Conservation (phyloP, 345 rosid species). For the Heritiera fomes region DNA sequence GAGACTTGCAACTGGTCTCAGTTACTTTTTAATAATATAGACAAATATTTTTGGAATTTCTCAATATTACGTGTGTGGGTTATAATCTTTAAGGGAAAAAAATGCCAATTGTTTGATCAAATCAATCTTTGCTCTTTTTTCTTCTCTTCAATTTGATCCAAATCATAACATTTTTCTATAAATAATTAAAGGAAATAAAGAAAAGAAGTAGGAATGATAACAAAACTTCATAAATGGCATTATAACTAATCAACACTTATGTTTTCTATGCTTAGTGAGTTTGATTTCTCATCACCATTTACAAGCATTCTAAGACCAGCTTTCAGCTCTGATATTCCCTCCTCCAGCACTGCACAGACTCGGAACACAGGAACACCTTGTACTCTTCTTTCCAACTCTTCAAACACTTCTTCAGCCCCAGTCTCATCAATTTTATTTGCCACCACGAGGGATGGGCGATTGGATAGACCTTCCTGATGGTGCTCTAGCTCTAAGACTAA, state of each 20-base stretch:
- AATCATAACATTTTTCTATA: too few relatives aligned
- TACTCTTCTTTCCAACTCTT: constrained; percentile 68
- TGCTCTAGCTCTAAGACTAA: constrained; percentile 75
- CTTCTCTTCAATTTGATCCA: too few relatives aligned
- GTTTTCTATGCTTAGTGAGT: constrained; percentile 48
- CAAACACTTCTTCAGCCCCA: constrained; percentile 59
- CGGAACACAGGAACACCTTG: constrained; percentile 62
- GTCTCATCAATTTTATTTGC: constrained; percentile 89
- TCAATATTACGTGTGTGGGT: too few relatives aligned
- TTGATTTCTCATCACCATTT: constrained; percentile 38
- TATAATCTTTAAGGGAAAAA: too few relatives aligned
- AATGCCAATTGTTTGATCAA: too few relatives aligned
- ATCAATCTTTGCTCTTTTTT: too few relatives aligned
- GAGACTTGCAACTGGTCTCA: too few relatives aligned
- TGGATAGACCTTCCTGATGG: constrained; percentile 79
- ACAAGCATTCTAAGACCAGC: constrained; percentile 74
- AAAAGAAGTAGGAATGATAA: neutral
- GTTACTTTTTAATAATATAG: too few relatives aligned
- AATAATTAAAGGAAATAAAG: too few relatives aligned
- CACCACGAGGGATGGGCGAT: constrained; percentile 69
- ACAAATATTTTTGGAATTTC: too few relatives aligned
- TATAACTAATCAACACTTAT: constrained; percentile 42
- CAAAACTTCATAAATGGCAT: neutral
- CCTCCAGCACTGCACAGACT: constrained; percentile 79
- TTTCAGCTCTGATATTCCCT: constrained; percentile 80